phyloP scores from a whole-genome alignment of 805 yeast genomes.

The Lipomyces sp. region DNA sequence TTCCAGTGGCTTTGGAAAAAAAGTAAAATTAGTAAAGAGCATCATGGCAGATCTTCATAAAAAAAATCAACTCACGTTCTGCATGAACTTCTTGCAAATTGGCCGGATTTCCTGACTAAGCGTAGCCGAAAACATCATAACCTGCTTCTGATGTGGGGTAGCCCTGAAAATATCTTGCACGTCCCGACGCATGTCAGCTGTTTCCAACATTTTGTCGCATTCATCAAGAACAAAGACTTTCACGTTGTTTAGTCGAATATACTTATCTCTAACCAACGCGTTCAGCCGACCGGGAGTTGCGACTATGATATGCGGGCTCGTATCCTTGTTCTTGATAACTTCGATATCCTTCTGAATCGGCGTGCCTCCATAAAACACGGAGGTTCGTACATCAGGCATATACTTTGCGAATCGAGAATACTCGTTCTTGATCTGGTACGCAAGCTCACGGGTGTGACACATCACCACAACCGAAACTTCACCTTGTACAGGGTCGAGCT shows the following conservation, averaged over 20 bases:
- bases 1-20: slow-evolving; percentile 67
- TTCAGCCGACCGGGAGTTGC: slow-evolving; percentile 98
- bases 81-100: slow-evolving; percentile 96
- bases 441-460: slow-evolving; percentile 98
- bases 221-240: slow-evolving; percentile 96
- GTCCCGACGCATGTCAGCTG: slow-evolving; percentile 84
- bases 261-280: slow-evolving; percentile 90
- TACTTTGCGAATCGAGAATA: slow-evolving; percentile 96
- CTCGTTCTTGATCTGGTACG: slow-evolving; percentile 97
- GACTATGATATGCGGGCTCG: slow-evolving; percentile 94
- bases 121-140: slow-evolving; percentile 99
- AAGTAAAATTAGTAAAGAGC: background rate
- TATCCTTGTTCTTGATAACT: slow-evolving; percentile 85
- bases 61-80: slow-evolving; percentile 52
- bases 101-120: slow-evolving; percentile 93
- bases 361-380: slow-evolving; percentile 96
- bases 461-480: slow-evolving; percentile 92
- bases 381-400: slow-evolving; percentile 96
- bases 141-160: slow-evolving; percentile 98
- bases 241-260: slow-evolving; percentile 81
- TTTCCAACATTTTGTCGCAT: slow-evolving; percentile 96
- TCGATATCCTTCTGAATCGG: slow-evolving; percentile 84
- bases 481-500: slow-evolving; percentile 96
- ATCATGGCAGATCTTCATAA: background rate
- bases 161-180: slow-evolving; percentile 97